These are phyloP conservation scores for Bondarzewia mesenterica DNA, from an alignment of 1,284 basidiomycete genomes.

Conservation along the genomic window DNA sequence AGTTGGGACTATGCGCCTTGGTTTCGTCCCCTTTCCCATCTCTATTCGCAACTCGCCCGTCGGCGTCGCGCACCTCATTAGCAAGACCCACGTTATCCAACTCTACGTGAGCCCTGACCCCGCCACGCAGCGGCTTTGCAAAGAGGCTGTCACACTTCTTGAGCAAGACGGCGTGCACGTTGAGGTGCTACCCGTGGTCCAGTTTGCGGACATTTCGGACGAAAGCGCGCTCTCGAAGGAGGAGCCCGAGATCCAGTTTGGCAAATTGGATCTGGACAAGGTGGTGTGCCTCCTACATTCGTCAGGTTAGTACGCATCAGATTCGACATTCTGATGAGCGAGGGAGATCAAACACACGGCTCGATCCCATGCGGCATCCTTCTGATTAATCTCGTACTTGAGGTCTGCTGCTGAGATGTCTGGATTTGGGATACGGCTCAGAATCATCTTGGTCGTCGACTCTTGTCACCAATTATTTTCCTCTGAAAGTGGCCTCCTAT, in stretches of 20 bases:
- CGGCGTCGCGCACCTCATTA: slow-evolving; percentile 4
- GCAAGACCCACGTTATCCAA: neutral
- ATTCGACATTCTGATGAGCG: neutral
- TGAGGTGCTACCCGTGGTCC: slow-evolving; percentile 12
- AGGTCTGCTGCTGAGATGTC: neutral
- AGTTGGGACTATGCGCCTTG: slow-evolving; percentile 14
- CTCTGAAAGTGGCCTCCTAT: too few relatives aligned
- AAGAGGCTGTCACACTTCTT: slow-evolving; percentile 1
- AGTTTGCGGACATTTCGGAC: slow-evolving; percentile 4
- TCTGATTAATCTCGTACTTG: neutral
- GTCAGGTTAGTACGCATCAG: neutral
- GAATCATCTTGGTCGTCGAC: too few relatives aligned
- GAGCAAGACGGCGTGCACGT: slow-evolving; percentile 2
- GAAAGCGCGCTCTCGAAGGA: neutral
- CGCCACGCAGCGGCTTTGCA: slow-evolving; percentile 1
- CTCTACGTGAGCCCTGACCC: slow-evolving; percentile 6
- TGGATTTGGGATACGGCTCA: too few relatives aligned
- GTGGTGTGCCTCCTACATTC: neutral
- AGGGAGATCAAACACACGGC: neutral
- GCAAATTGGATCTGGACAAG: neutral
- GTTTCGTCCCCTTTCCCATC: slow-evolving; percentile 7
- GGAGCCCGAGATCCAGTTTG: neutral
- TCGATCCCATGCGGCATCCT: neutral
- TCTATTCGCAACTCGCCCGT: neutral
- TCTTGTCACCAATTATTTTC: too few relatives aligned